phyloP scores from a whole-genome alignment of 805 yeast genomes.

The Kuraishia ogatae region DNA sequence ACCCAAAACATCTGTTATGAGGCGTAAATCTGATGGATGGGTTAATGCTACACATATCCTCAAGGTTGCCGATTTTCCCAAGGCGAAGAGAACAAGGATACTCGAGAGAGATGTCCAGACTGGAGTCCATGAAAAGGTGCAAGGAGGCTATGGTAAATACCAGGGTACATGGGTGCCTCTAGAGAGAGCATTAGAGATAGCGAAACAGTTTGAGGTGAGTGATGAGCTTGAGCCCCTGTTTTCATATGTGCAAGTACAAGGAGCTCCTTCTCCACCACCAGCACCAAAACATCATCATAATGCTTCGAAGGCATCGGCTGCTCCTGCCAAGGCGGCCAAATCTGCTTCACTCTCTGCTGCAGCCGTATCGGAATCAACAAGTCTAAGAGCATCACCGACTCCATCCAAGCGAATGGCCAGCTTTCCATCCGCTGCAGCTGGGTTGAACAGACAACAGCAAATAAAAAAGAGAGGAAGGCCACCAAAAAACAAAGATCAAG shows the following conservation, averaged over 20 bases:
- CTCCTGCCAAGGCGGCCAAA: slow-evolving; percentile 14
- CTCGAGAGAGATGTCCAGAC: slow-evolving; percentile 89
- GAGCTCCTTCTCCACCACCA: slow-evolving; percentile 45
- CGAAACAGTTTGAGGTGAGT: slow-evolving; percentile 54
- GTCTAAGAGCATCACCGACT: not conserved
- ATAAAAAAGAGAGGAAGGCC: slow-evolving; percentile 24
- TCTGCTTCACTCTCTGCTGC: slow-evolving; percentile 10
- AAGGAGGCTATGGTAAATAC: slow-evolving; percentile 95
- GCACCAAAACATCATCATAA: slow-evolving; percentile 65
- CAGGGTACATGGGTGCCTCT: slow-evolving; percentile 97
- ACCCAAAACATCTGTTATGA: slow-evolving; percentile 68
- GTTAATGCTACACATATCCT: slow-evolving; percentile 92
- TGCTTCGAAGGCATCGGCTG: slow-evolving; percentile 25
- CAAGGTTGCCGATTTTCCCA: slow-evolving; percentile 89
- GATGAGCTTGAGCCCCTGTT: slow-evolving; percentile 58
- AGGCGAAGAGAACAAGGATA: slow-evolving; percentile 87
- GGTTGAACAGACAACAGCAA: not conserved
- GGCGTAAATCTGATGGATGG: slow-evolving; percentile 72
- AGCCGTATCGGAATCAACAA: not conserved
- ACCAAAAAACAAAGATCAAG: slow-evolving; percentile 12
- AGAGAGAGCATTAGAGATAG: slow-evolving; percentile 61
- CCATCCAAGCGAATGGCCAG: not conserved
- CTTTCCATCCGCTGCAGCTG: not conserved
- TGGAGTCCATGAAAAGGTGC: slow-evolving; percentile 86
- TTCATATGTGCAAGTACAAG: slow-evolving; percentile 44